These are phyloP conservation scores for Forsythia viridissima DNA, from an alignment of 257 asterid genomes.

Conservation along the genomic window DNA sequence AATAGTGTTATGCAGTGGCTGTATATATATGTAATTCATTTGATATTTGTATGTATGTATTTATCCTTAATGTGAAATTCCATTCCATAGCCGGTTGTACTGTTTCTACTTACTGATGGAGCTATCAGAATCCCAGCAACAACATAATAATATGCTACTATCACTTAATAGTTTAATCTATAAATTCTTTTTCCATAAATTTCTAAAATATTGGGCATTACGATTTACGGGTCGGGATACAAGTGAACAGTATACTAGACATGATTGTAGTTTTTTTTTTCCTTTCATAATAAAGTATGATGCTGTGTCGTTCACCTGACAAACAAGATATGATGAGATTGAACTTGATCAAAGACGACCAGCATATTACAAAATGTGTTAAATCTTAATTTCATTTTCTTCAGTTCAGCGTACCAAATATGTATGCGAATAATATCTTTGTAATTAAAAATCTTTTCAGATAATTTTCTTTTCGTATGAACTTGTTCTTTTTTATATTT, in stretches of 20 bases:
- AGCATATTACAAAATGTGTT: background rate
- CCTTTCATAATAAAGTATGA: background rate
- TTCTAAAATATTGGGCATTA: no score
- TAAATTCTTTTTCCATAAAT: no score
- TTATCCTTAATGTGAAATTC: background rate
- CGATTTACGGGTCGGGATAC: no score
- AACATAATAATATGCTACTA: background rate
- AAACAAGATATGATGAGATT: no score
- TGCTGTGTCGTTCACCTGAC: background rate
- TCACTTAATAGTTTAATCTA: background rate
- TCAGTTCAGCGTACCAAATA: no score
- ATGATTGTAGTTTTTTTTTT: background rate
- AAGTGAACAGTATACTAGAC: background rate
- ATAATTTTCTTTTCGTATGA: background rate
- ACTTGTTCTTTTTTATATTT: no score
- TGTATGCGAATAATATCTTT: background rate
- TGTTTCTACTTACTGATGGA: background rate
- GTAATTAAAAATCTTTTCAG: background rate
- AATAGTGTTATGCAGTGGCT: no score
- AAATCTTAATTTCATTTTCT: background rate
- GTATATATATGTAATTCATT: no score
- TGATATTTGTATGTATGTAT: background rate
- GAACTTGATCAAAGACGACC: background rate
- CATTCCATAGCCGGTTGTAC: background rate
- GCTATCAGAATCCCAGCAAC: slow-evolving; percentile 26